Conservation (phyloP, 2,329 filamentous ascomycete genomes). For the Tolypocladium ovalisporum region DNA sequence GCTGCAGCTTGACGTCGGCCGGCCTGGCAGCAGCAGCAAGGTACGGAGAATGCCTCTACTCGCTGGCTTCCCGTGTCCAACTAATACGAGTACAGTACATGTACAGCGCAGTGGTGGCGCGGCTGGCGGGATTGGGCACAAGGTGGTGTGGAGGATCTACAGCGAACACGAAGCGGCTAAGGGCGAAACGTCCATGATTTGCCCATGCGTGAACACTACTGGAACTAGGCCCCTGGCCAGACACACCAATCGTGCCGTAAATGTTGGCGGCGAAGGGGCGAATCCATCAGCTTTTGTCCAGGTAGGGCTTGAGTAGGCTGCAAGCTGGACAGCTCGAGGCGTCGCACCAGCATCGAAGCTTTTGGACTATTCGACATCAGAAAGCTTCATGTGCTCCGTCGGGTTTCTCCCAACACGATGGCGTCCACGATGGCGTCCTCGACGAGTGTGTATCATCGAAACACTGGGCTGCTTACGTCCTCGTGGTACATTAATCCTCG, state of each 20-base stretch:
- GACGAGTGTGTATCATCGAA: neutral
- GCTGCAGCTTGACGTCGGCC: neutral
- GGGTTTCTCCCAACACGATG: neutral
- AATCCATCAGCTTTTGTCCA: neutral
- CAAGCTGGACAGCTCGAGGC: neutral
- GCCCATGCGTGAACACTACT: neutral
- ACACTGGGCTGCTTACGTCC: neutral
- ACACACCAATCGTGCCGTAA: neutral
- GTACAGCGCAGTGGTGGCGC: slow-evolving; percentile 2
- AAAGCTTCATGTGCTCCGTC: neutral
- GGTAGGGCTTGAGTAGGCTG: neutral
- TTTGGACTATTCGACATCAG: neutral
- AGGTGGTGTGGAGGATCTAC: slow-evolving; percentile 20
- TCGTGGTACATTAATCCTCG: neutral
- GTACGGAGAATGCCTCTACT: neutral
- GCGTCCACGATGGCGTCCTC: neutral
- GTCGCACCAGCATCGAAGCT: neutral
- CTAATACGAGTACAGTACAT: neutral
- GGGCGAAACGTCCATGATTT: neutral
- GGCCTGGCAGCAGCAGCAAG: neutral
- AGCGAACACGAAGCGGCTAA: slow-evolving; percentile 16
- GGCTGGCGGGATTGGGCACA: slow-evolving; percentile 1
- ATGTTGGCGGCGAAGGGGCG: neutral
- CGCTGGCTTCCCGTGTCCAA: neutral
- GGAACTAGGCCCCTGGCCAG: neutral